phyloP scores from a whole-genome alignment of 176 grass and related monocot genomes.

The Raddia guianensis region DNA sequence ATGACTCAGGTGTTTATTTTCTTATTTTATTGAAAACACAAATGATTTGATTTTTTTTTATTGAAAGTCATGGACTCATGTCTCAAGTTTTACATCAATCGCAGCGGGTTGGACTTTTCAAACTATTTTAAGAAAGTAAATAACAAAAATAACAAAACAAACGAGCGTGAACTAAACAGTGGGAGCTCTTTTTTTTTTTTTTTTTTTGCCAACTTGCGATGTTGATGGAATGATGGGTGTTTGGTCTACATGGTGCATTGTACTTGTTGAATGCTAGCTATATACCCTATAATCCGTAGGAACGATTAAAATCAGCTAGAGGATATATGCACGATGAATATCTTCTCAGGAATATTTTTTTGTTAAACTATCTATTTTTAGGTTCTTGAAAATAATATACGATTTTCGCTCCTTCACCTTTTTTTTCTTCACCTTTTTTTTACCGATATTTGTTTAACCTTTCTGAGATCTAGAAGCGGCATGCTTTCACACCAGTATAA shows the following conservation, averaged over 20 bases:
- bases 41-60: too few relatives aligned
- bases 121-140: background rate
- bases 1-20: too few relatives aligned
- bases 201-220: conserved; percentile 20
- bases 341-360: background rate
- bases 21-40: too few relatives aligned
- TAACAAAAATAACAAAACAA: too few relatives aligned
- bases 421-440: background rate
- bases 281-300: background rate
- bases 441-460: background rate
- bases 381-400: background rate
- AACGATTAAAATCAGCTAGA: background rate
- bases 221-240: background rate
- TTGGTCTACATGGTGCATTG: conserved; percentile 7
- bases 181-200: background rate
- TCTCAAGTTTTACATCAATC: too few relatives aligned
- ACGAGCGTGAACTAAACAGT: background rate
- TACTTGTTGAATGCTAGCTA: background rate
- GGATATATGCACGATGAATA: background rate
- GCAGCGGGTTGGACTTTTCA: too few relatives aligned
- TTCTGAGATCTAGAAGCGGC: background rate
- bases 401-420: background rate
- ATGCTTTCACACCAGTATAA: conserved; percentile 50
- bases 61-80: too few relatives aligned
- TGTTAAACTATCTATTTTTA: background rate